Conservation (phyloP, 2,329 filamentous ascomycete species). For the Aspergillus flavus region DNA sequence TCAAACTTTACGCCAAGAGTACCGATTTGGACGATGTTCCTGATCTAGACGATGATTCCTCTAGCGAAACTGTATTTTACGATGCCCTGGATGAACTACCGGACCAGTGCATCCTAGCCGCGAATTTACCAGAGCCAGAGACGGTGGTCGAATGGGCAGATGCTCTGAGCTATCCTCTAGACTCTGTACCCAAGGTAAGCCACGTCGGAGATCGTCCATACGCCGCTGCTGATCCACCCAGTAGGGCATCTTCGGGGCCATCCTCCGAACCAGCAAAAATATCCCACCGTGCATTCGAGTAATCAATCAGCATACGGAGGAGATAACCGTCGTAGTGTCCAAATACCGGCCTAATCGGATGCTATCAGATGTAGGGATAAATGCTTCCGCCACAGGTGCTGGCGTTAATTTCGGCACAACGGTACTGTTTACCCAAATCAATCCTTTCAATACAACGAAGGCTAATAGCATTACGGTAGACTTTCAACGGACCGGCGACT, state of each 20-base stretch:
- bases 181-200: neutral
- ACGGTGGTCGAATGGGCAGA: neutral
- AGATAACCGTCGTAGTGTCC: slow-evolving; percentile 6
- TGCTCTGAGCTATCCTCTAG: neutral
- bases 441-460: neutral
- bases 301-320: slow-evolving; percentile 4
- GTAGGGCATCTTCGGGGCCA: neutral
- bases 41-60: neutral
- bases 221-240: neutral
- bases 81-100: neutral
- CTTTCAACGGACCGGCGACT: slow-evolving; percentile 1
- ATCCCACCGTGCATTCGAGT: slow-evolving; percentile 5
- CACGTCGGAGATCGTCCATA: neutral
- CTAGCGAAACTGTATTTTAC: neutral
- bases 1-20: neutral
- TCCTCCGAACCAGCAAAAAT: neutral
- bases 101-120: neutral
- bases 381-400: neutral
- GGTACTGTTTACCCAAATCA: neutral
- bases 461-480: neutral
- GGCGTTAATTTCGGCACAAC: neutral
- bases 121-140: neutral
- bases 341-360: slow-evolving; percentile 2
- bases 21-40: no score
- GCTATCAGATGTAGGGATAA: neutral